A percentile compares a stretch with the other conserved stretches of the same genome.
Evolutionary conservation across 495 filamentous ascomycete species (phyloP).

Genomic region (Penicillium pulvis): DNA sequence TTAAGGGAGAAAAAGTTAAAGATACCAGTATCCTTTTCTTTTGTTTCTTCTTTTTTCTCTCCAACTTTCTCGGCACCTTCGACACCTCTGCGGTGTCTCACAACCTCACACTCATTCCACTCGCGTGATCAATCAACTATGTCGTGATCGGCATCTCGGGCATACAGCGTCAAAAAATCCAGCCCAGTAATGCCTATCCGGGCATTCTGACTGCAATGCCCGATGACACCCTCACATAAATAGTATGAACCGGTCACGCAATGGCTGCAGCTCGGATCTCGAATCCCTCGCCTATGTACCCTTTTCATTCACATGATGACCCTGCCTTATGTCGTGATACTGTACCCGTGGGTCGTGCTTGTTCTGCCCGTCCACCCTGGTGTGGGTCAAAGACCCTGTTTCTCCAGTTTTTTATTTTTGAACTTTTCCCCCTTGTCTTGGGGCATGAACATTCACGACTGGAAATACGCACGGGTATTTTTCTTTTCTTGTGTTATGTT

Average conservation of each 20-base stretch:
- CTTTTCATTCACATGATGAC: constrained; percentile 8
- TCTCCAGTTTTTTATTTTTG: background rate
- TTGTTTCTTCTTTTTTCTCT: constrained; percentile 10
- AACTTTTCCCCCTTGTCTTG: background rate
- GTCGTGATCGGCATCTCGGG: background rate
- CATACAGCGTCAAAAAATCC: background rate
- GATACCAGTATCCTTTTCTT: constrained; percentile 2
- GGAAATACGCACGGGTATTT: constrained; percentile 9
- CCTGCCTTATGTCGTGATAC: constrained; percentile 23
- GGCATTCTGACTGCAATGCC: background rate
- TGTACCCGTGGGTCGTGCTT: constrained; percentile 20
- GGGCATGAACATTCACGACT: background rate
- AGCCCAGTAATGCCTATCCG: background rate
- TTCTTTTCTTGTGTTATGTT: constrained; percentile 11
- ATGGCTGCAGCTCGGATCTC: background rate
- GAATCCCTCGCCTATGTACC: background rate
- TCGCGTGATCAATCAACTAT: background rate
- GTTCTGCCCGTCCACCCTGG: constrained; percentile 1
- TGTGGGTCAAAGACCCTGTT: constrained; percentile 8
- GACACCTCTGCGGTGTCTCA: background rate
- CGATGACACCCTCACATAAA: background rate
- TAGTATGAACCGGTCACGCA: background rate
- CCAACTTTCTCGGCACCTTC: constrained; percentile 6
- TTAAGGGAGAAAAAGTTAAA: constrained; percentile 16
- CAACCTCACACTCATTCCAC: background rate